Evolutionary conservation across 306 rosid genomes (phyloP), one percentile per base, ranked within the genome.

Genomic region (Trifolium repens): DNA sequence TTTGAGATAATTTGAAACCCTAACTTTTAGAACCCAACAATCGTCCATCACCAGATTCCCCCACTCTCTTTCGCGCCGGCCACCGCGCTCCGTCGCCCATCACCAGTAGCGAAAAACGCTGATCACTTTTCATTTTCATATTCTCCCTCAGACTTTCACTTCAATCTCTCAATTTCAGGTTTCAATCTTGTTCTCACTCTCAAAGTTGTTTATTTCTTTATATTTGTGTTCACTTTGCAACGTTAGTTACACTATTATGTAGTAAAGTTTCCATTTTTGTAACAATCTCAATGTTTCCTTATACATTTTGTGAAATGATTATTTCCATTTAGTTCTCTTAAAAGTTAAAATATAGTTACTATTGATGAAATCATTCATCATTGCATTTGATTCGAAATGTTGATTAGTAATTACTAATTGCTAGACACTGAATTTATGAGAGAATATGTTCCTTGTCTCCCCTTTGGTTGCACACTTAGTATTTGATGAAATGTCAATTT

Each of bases 401-500:
- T 0, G 13, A 3, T 68, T 46, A 67, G 40, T 67, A 26, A 67
- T 44, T 24, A 14, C 12, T 67, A 26, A 67, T 44, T 24, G 22
- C 12, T 12, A 5, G 42, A 24, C 12, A 46, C 22, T 67, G 40
- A 26, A 44, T 44, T 43, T 43, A 67, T 67, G 54, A 67, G 55
- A 13, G 40, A 13, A 5, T 43, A 22, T 67, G 7, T 67, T 43
- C 19, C 16, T 66, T 66, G 53, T 44, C 35, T 66, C 37, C 13
- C 13, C 22, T 24, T 67, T 67, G 40, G 39, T 67, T 44, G 72
- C 55, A 17, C 10, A 15, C 35, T 40, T 40, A 13, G 24, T 66
- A 5, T 66, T 66, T 66, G 71, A 66, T 42, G 35, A 66, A 65
- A 66, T 66, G 34, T 19, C 52, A 65, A 40, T 65, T 39, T 39